phyloP scores from a whole-genome alignment of 495 filamentous ascomycete genomes.

The Mytilinidion resinicola region DNA sequence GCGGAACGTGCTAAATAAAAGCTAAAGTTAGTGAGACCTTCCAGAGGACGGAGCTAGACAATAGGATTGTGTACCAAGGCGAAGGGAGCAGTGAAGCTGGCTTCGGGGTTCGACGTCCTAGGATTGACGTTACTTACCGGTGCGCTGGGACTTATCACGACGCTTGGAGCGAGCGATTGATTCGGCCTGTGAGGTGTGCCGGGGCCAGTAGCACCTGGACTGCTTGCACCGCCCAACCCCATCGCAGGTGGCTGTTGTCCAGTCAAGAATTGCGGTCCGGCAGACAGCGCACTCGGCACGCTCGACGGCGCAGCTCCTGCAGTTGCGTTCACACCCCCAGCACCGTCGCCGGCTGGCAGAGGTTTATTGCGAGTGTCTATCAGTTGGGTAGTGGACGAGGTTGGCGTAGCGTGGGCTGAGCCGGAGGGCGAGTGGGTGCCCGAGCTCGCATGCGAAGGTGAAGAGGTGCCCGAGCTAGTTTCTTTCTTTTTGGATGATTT shows the following conservation, averaged over 20 bases:
- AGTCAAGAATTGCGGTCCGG: conserved; percentile 32
- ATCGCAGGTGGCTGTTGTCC: conserved; percentile 30
- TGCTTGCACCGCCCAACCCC: conserved; percentile 41
- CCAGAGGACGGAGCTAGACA: background rate
- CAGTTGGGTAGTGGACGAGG: conserved; percentile 77
- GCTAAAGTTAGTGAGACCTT: conserved; percentile 26
- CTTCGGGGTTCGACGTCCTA: too few relatives aligned
- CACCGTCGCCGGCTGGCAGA: conserved; percentile 59
- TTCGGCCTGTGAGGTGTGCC: conserved; percentile 55
- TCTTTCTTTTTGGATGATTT: conserved; percentile 92
- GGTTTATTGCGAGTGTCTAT: conserved; percentile 81
- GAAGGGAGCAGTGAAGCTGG: too few relatives aligned
- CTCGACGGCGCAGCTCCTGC: conserved; percentile 38
- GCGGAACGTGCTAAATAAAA: conserved; percentile 72
- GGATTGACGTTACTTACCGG: conserved; percentile 58
- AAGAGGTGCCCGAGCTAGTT: conserved; percentile 68
- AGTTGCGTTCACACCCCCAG: conserved; percentile 40
- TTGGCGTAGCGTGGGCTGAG: conserved; percentile 52
- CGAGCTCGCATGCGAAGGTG: conserved; percentile 58
- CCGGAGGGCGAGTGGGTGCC: conserved; percentile 53
- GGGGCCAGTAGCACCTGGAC: conserved; percentile 42
- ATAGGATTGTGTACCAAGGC: background rate
- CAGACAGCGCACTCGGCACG: conserved; percentile 35
- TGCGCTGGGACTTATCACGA: conserved; percentile 91
- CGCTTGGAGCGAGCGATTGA: conserved; percentile 62